Percentiles rank a stretch among this genome's conserved stretches.
Evolutionary conservation across 176 grass and related monocot species (phyloP).

Genomic region (Phragmites australis): DNA sequence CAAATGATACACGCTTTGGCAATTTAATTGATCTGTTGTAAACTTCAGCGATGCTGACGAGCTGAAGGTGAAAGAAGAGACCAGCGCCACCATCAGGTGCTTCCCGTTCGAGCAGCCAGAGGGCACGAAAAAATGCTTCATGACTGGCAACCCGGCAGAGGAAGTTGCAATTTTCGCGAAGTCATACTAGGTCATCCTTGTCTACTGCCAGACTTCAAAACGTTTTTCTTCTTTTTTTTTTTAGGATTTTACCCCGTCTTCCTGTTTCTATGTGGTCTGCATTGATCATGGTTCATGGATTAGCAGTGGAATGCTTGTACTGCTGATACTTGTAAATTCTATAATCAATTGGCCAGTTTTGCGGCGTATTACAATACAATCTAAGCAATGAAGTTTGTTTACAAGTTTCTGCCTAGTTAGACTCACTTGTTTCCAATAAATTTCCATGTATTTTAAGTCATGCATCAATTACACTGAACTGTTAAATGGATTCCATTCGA

Average conservation of each 20-base stretch:
- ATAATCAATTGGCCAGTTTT: conserved; percentile 31
- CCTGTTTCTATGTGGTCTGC: not conserved
- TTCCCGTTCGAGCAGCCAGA: conserved; percentile 88
- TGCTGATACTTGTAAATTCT: conserved; percentile 34
- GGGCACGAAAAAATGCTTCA: conserved; percentile 88
- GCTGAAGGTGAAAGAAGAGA: conserved; percentile 97
- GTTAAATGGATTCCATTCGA: not conserved
- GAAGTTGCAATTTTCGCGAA: conserved; percentile 95
- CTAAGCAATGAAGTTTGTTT: not conserved
- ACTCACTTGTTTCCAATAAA: not conserved
- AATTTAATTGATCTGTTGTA: conserved; percentile 24
- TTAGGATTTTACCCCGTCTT: not conserved
- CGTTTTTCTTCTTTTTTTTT: not conserved
- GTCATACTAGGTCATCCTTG: conserved; percentile 61
- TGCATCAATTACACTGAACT: not conserved
- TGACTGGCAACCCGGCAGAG: conserved; percentile 82
- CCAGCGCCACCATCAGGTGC: conserved; percentile 90
- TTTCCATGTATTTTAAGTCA: not conserved
- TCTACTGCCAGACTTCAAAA: conserved; percentile 13
- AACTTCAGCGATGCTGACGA: conserved; percentile 75
- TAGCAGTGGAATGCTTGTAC: not conserved
- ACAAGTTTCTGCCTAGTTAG: not conserved
- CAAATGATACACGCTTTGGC: not conserved
- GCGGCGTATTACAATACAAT: not conserved
- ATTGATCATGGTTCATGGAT: not conserved